These are phyloP conservation scores for Podaxis sp. DNA, from an alignment of 768 basidiomycete species.

Conservation along the genomic window DNA sequence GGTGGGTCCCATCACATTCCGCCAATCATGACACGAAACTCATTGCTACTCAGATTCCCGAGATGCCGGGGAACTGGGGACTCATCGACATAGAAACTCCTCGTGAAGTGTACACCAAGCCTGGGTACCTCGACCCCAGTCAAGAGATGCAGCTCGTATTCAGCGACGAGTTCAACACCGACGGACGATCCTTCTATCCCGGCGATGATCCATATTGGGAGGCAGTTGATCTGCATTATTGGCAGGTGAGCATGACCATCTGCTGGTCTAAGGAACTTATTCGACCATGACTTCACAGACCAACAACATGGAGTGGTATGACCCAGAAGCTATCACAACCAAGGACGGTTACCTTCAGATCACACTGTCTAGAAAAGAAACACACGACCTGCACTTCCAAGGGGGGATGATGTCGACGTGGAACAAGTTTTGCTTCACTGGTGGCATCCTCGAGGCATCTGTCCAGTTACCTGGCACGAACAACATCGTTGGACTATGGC, in stretches of 20 bases:
- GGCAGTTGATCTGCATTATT: slow-evolving; percentile 79
- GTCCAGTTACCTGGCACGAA: slow-evolving; percentile 69
- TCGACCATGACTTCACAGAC: slow-evolving; percentile 37
- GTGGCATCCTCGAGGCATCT: slow-evolving; percentile 72
- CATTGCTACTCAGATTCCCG: slow-evolving; percentile 44
- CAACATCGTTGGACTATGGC: slow-evolving; percentile 73
- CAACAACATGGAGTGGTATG: slow-evolving; percentile 86
- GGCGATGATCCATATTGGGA: slow-evolving; percentile 94
- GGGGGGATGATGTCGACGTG: slow-evolving; percentile 68
- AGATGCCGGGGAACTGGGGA: slow-evolving; percentile 60
- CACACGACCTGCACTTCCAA: slow-evolving; percentile 71
- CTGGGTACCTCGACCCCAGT: slow-evolving; percentile 52
- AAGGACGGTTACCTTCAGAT: slow-evolving; percentile 72
- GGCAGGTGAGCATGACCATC: slow-evolving; percentile 44
- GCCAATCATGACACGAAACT: slow-evolving; percentile 3
- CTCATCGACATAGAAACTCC: slow-evolving; percentile 82
- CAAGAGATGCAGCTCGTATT: slow-evolving; percentile 70
- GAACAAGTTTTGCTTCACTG: slow-evolving; percentile 97
- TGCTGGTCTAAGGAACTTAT: background rate
- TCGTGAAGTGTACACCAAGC: slow-evolving; percentile 47
- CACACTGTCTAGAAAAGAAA: slow-evolving; percentile 64
- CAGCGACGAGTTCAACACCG: slow-evolving; percentile 85
- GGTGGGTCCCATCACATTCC: slow-evolving; percentile 29
- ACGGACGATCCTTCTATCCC: slow-evolving; percentile 79
- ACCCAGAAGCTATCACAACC: slow-evolving; percentile 77